Evolutionary conservation across 176 grass and related monocot species (phyloP), one percentile per base, ranked within the genome.

Genomic region (Phoenix roebelenii): DNA sequence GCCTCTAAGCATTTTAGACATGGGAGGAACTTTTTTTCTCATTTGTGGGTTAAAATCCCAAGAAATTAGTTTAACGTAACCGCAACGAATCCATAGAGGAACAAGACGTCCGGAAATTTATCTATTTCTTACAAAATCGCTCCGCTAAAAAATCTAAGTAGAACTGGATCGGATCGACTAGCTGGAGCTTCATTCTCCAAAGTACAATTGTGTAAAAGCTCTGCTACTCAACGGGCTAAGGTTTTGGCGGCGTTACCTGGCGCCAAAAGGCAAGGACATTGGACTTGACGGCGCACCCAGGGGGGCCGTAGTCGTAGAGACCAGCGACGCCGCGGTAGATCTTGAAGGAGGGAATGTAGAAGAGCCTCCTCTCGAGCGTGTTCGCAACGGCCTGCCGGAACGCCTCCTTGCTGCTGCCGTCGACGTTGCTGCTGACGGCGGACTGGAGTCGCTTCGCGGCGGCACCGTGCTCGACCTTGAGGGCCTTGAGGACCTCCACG

Each of bases 251-350:
- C 50, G 26, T 70, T 59, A 90, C 87, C 88, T 92, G 88, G 18
- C 88, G 77, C 88, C 83, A 92, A 62, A 92, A 87, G 3, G 83
- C 55, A 15, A 92, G 76, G 10, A 92, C 83, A 62, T 92, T 92
- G 50, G 88, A 72, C 57, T 87, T 92, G 50, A 87, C 83, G 59
- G 80, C 83, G 63, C 88, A 92, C 0, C 88, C 88, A 0, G 88
- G 83, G 20, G 88, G 88, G 1, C 88, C 88, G 28, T 92, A 92
- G 35, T 92, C 88, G 32, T 92, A 92, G 3, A 92, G 76, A 12
- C 88, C 88, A 0, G 88, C 88, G n/a, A 92, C 83, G 16, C 88
- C 88, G 57, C 88, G 83, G 71, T 92, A 92, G 75, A 87, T 84
- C 88, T 87, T 92, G 66, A 78, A 92, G 0, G 88, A 87, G 0